These are phyloP conservation scores for Rhizophagus sp. DNA, from an alignment of 192 early-diverging fungal species.

Conservation along the genomic window DNA sequence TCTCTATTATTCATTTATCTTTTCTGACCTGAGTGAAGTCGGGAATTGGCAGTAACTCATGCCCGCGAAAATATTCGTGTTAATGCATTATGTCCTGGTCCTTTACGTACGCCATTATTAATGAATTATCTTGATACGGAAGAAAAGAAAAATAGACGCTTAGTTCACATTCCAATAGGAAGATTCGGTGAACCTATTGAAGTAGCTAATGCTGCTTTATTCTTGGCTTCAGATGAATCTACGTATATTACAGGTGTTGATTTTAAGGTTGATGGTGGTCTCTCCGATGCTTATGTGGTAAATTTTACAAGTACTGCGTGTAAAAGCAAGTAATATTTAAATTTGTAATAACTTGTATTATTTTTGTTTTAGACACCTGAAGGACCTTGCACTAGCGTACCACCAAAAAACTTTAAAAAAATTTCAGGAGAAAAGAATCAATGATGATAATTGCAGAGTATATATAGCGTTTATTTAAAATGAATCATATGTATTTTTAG, in stretches of 20 bases:
- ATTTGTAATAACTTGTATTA: background rate
- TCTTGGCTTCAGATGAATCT: slow-evolving; percentile 79
- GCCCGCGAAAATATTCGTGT: slow-evolving; percentile 86
- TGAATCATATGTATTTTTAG: no score
- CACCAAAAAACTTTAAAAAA: slow-evolving; percentile 17
- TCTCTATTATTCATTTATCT: background rate
- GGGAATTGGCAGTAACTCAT: slow-evolving; percentile 81
- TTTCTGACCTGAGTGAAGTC: slow-evolving; percentile 31
- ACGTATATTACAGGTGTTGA: slow-evolving; percentile 82
- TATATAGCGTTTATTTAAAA: no score
- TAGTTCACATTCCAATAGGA: slow-evolving; percentile 82
- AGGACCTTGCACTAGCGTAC: slow-evolving; percentile 3
- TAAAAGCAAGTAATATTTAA: no score
- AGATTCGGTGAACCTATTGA: slow-evolving; percentile 87
- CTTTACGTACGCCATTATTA: slow-evolving; percentile 73
- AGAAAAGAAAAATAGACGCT: slow-evolving; percentile 78
- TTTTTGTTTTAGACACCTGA: slow-evolving; percentile 45
- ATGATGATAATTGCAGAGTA: background rate
- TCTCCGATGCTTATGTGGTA: slow-evolving; percentile 75
- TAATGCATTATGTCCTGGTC: slow-evolving; percentile 83
- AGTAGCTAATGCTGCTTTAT: slow-evolving; percentile 78
- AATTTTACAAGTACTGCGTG: slow-evolving; percentile 12
- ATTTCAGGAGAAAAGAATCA: background rate
- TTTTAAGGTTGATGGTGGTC: slow-evolving; percentile 79
- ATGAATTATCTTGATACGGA: slow-evolving; percentile 84